Conservation (phyloP, 768 basidiomycete genomes). For the Russula emetica region DNA sequence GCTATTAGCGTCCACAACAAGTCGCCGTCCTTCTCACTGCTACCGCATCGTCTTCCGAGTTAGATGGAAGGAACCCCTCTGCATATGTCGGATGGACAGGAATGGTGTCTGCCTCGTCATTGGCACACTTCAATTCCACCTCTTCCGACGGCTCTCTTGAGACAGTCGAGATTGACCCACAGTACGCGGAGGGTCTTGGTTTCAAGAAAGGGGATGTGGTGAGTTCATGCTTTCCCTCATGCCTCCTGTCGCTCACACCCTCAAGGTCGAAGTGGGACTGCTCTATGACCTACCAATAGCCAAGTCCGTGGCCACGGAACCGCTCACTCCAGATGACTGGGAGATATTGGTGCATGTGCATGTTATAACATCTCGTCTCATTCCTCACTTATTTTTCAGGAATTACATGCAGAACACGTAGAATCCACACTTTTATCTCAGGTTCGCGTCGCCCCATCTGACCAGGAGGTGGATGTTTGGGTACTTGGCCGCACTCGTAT, state of each 20-base stretch:
- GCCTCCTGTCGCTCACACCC: background rate
- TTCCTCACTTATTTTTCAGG: conserved; percentile 45
- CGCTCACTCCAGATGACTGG: conserved; percentile 91
- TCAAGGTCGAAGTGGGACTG: conserved; percentile 85
- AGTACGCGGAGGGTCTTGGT: conserved; percentile 76
- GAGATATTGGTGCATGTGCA: conserved; percentile 76
- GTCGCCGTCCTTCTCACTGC: conserved; percentile 26
- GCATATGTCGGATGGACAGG: conserved; percentile 94
- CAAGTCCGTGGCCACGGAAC: conserved; percentile 77
- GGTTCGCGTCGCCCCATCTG: conserved; percentile 79
- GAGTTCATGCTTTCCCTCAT: conserved; percentile 32
- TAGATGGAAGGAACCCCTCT: conserved; percentile 32
- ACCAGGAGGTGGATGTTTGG: conserved; percentile 92
- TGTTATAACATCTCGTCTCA: background rate
- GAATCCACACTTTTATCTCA: conserved; percentile 90
- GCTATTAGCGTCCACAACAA: conserved; percentile 27
- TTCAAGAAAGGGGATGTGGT: conserved; percentile 73
- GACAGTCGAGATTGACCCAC: conserved; percentile 93
- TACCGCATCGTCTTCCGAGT: conserved; percentile 1
- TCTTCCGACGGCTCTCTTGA: conserved; percentile 57
- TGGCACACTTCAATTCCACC: conserved; percentile 35
- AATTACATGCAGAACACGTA: conserved; percentile 90
- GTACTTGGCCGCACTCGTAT: conserved; percentile 82
- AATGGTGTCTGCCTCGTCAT: conserved; percentile 56
- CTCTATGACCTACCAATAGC: conserved; percentile 79